Base-by-base conservation (phyloP, 78 protist genomes). In the Planoprotostelium fungivorum region DNA sequence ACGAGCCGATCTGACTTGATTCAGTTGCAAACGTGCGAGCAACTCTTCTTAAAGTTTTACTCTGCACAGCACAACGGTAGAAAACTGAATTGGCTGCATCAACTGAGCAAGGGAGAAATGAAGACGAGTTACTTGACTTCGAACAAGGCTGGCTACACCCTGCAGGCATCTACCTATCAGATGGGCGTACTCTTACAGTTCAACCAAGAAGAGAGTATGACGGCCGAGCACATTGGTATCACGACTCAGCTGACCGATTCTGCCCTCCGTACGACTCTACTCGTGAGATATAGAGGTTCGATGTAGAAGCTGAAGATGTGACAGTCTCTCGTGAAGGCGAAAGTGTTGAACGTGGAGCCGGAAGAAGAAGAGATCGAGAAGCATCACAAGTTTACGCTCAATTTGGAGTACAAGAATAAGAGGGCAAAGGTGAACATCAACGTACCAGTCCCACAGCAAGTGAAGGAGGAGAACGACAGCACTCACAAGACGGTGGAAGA, bases 41-140 rank as follows among this genome's bases (percentile, higher is more conserved):
- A 94, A 86, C 73, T 92, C 28, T 94, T 91, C 87, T 90, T 85
- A 63, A 89, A 91, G 29, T 94, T 94, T 35, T 94, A 89, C 85
- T 90, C 88, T 86, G 63, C 85, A 5, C 92, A 94, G 63, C 88
- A 94, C 93, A 83, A 36, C 16, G 98, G 98, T 5, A 85, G 98
- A 73, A 95, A 96, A 88, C 87, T 96, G 36, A 90, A 87, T 63
- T 96, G 98, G 98, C 85, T 95, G 89, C 95, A 92, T 85, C 96
- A 95, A 51, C 92, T 95, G 25, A 90, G 94, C n/a, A 96, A 95
- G 85, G 98, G 95, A 51, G 98, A 96, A 84, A 37, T 95, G 28
- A 87, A 89, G 87, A 89, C 94, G 1, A 87, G 87, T 35, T 93
- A 95, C 83, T 9, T 86, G 34, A 84, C 51, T 9, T 38, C 90